Base-by-base conservation (phyloP, 2,329 filamentous ascomycete species). In the Didymella glomerata region DNA sequence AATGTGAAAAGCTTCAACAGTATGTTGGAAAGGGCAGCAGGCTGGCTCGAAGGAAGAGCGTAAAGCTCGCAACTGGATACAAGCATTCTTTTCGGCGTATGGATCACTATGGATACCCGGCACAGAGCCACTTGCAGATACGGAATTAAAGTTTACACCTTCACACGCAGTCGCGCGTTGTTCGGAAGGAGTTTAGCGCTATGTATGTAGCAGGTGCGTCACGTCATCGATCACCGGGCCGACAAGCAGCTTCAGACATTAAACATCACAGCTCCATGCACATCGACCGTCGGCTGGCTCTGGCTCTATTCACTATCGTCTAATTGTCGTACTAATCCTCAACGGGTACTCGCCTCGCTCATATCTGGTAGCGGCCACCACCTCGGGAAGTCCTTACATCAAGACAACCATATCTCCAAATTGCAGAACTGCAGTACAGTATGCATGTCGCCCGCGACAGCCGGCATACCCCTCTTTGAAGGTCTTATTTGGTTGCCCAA, bases 11-110 rank as follows among this genome's bases (percentile, higher is more conserved):
- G 52, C 11, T 77, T 79, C 61, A 79, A 78, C 55, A 61, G 64
- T 18, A 47, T 67, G 24, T 60, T 79, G 36, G 76, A 76, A 46
- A 66, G 64, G 56, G 67, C 73, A 36, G 76, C 77, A 7, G 66
- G 63, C 16, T 74, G 73, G 62, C 60, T 78, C n/a, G 76, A 78
- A 45, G 71, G 75, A 10, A 65, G 72, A 41, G 68, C 65, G 8
- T 76, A 48, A 64, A 38, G 52, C 34, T 38, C 13, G 25, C 32
- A 41, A n/a, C 41, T 34, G 24, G 20, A 41, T 44, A 41, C 22
- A 44, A 48, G 41, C 36, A 38, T 51, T 54, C 25, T 53, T 54
- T 54, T 44, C 24, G 45, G 46, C 50, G 50, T 47, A 30, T 51
- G 30, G 27, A 48, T 54, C 18, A 45, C 27, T 36, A 36, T 50